phyloP scores from a whole-genome alignment of 2,329 filamentous ascomycete species.

The Cladosporium sp. region DNA sequence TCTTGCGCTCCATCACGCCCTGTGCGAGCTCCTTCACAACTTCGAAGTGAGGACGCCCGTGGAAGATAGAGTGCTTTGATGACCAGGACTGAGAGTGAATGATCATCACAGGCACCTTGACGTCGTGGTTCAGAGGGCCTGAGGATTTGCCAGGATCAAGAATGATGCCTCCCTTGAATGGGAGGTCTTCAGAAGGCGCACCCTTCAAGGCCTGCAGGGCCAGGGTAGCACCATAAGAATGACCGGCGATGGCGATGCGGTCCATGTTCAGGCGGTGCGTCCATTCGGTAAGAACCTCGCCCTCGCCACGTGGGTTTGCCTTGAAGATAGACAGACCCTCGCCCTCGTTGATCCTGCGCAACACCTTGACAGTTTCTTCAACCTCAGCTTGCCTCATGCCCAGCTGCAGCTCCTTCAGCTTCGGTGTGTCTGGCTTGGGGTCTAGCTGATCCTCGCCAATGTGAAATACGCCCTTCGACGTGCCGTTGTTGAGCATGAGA shows the following conservation, averaged over 20 bases:
- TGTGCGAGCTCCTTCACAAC: slow-evolving; percentile 56
- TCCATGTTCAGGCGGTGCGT: slow-evolving; percentile 51
- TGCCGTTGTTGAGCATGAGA: slow-evolving; percentile 35
- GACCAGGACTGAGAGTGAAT: slow-evolving; percentile 66
- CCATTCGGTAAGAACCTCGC: slow-evolving; percentile 47
- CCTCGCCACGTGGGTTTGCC: slow-evolving; percentile 48
- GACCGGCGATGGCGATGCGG: slow-evolving; percentile 56
- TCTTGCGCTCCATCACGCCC: slow-evolving; percentile 38
- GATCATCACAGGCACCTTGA: slow-evolving; percentile 56
- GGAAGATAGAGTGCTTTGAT: slow-evolving; percentile 53
- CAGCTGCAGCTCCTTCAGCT: slow-evolving; percentile 41
- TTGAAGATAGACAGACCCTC: slow-evolving; percentile 31
- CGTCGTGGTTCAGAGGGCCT: slow-evolving; percentile 57
- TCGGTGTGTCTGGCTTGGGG: slow-evolving; percentile 24
- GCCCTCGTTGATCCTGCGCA: slow-evolving; percentile 38
- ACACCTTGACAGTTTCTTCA: slow-evolving; percentile 41
- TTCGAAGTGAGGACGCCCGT: slow-evolving; percentile 61
- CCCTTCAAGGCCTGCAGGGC: slow-evolving; percentile 57
- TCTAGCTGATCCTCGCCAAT: slow-evolving; percentile 34
- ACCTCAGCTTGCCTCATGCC: slow-evolving; percentile 44
- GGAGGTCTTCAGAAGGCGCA: slow-evolving; percentile 40
- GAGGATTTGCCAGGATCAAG: slow-evolving; percentile 64
- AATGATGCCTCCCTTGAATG: slow-evolving; percentile 55
- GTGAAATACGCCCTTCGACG: slow-evolving; percentile 35
- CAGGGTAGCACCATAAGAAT: slow-evolving; percentile 64